These are phyloP conservation scores for Starmerella scarabaei DNA, from an alignment of 805 yeast species.

Conservation along the genomic window DNA sequence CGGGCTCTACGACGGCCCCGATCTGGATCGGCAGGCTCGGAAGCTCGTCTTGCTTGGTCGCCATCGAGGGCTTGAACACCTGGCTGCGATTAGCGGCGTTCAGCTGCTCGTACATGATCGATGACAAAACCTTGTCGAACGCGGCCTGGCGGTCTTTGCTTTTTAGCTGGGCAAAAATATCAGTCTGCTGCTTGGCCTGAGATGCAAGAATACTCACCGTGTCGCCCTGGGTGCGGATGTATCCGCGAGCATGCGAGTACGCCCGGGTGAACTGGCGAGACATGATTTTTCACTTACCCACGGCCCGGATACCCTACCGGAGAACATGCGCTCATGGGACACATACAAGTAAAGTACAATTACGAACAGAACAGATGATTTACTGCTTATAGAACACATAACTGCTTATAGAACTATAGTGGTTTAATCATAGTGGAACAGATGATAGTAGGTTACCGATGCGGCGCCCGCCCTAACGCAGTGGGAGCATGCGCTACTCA, in stretches of 20 bases:
- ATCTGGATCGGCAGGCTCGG: not conserved
- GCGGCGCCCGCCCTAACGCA: too few species aligned
- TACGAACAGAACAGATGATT: too few species aligned
- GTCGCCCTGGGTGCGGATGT: slow-evolving; percentile 1
- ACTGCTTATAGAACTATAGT: too few species aligned
- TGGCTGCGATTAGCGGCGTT: slow-evolving; percentile 15
- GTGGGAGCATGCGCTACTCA: too few species aligned
- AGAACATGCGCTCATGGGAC: too few species aligned
- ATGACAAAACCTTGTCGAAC: slow-evolving; percentile 11
- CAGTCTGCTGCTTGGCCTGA: slow-evolving; percentile 2
- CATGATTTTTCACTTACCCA: not conserved
- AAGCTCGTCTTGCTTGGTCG: slow-evolving; percentile 9
- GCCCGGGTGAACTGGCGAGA: slow-evolving; percentile 1
- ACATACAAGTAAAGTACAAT: too few species aligned
- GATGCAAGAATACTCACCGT: slow-evolving; percentile 6
- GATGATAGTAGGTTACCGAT: too few species aligned
- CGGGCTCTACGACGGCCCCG: slow-evolving; percentile 1
- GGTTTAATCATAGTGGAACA: too few species aligned
- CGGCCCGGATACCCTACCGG: too few species aligned
- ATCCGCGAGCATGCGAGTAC: slow-evolving; percentile 6
- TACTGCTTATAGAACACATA: too few species aligned
- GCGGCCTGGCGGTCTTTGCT: slow-evolving; percentile 7
- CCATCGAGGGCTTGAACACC: slow-evolving; percentile 22
- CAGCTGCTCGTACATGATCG: slow-evolving; percentile 18
- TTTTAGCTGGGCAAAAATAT: slow-evolving; percentile 10